These are phyloP conservation scores for Hyaloscypha hepaticicola DNA, from an alignment of 495 filamentous ascomycete species.

Conservation along the genomic window DNA sequence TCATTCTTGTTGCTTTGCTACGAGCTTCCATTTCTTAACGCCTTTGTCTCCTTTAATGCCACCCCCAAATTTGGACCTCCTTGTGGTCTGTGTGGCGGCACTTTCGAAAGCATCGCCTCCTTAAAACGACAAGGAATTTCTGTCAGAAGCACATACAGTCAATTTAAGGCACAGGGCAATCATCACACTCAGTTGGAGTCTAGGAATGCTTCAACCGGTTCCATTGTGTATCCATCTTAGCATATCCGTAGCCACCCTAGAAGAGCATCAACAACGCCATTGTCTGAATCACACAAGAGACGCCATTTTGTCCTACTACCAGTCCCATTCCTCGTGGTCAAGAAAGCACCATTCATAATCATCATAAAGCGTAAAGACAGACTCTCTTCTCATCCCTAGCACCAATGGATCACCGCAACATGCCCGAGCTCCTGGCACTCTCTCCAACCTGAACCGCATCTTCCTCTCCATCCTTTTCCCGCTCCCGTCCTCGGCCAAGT, in stretches of 20 bases:
- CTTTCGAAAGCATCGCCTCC: no score
- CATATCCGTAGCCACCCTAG: background rate
- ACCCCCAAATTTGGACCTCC: no score
- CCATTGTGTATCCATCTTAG: background rate
- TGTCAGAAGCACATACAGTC: no score
- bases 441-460: constrained; percentile 54
- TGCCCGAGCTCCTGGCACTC: constrained; percentile 52
- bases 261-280: background rate
- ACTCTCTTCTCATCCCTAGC: background rate
- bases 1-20: no score
- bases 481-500: constrained; percentile 20
- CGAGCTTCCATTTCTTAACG: no score
- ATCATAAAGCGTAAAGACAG: constrained; percentile 6
- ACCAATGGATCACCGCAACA: constrained; percentile 22
- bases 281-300: background rate
- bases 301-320: background rate
- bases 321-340: background rate
- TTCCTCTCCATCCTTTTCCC: constrained; percentile 38
- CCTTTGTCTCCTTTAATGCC: no score
- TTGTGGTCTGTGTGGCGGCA: no score
- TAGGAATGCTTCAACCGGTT: background rate
- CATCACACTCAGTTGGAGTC: no score
- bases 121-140: no score
- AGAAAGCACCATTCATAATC: background rate
- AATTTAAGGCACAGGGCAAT: no score